Base-by-base conservation (phyloP, 2,329 filamentous ascomycete genomes). In the Tolypocladium capitatum region DNA sequence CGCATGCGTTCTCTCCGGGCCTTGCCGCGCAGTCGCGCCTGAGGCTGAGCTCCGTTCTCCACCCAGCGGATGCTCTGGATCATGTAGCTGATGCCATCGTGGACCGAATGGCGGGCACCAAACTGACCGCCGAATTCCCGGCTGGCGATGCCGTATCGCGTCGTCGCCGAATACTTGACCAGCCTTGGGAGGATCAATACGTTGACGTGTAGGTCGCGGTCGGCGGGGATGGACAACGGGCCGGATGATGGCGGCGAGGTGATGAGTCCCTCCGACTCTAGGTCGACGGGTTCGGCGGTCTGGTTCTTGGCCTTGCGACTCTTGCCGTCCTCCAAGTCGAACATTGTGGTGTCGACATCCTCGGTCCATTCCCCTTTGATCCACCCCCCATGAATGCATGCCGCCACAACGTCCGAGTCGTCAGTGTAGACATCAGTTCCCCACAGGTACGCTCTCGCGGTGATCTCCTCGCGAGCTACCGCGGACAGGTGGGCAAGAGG, bases 361-460 rank as follows among this genome's bases (percentile, higher is more conserved):
- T 89, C 81, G 5, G 80, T 73, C 84, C 90, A 95, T 57, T 90
- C 87, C 32, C 91, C 91, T 38, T 83, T 81, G 55, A 98, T 84
- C 81, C 89, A 97, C 4, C 92, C 92, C 2, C 83, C 82, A 63
- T 98, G 92, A 42, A 98, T 91, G 50, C 90, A 91, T 2, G 91
- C 90, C 0, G 89, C 91, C 24, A 98, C 76, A 1, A 92, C 81
- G 60, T 98, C 92, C 0, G 89, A 95, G 64, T 98, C 92, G 56
- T 98, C 92, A 0, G 89, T 94, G 61, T 97, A 97, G 7, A 98
- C 77, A 34, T 94, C 90, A 0, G 88, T 92, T 1, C 92, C 92
- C 90, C 91, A 98, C 0, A 98, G 64, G 8, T 86, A 86, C 20
- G 84, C 78, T 32, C 87, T 78, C 8, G 80, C 70, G 11, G 89